Base-by-base conservation (phyloP, 192 early-diverging fungal species). In the Linnemannia elongata region DNA sequence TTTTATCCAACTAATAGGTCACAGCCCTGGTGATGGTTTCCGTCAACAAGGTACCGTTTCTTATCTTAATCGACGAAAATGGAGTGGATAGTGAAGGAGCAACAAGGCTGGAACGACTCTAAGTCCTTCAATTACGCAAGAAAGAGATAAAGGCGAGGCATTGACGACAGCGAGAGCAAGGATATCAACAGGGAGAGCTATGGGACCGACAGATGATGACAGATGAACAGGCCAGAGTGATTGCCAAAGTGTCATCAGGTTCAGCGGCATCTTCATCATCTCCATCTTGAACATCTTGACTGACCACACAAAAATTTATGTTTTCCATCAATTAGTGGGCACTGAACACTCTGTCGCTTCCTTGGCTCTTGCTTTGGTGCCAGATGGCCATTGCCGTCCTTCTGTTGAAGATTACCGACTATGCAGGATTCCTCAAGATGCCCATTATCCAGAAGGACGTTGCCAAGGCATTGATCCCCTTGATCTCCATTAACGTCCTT, bases 401-500 rank as follows among this genome's bases (percentile, higher is more conserved):
- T 45, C 47, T 93, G 57, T 70, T 94, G 33, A 78, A 72, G 60
- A 55, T 77, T 7, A 77, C 82, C 1, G 82, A 81, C 27, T 69
- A 45, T 6, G 49, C 86, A 17, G 89, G 89, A 12, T 24, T 89
- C 17, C 78, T 92, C 41, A 85, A 85, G 71, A 82, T 90, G 66
- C 92, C 91, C 12, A 33, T 52, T n/a, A 13, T 93, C 30, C 78
- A 88, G 17, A 77, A 77, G 45, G 79, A 84, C 38, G 85, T 81
- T 24, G 82, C 84, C 72, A 77, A 69, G 44, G 73, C 70, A 20
- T 60, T 93, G 69, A 33, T 88, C 27, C 89, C 90, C 2, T 54
- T 94, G 41, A 89, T 91, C 18, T n/a, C 81, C 22, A 88, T 93
- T 35, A 94, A 94, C 75, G 90, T 93, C 10, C 70, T 93, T 2